Conservation (phyloP, 768 basidiomycete species). For the Arthromyces matolae region DNA sequence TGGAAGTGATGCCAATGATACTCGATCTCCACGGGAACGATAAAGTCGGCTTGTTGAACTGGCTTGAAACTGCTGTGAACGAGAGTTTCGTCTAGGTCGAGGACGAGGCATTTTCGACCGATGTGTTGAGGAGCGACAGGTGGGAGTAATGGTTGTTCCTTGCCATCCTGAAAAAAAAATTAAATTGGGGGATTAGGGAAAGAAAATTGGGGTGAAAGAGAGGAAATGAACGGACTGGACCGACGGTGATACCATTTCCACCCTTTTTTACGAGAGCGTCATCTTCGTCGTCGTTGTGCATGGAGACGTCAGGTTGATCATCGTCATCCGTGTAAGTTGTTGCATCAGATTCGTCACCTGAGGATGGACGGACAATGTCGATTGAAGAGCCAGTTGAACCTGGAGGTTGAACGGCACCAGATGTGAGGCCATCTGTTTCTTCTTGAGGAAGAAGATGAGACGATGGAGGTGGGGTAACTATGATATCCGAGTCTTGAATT, state of each 20-base stretch:
- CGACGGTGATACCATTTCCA: slow-evolving; percentile 91
- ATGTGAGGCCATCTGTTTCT: slow-evolving; percentile 83
- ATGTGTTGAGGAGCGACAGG: slow-evolving; percentile 74
- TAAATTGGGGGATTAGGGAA: background rate
- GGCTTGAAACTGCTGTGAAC: slow-evolving; percentile 99
- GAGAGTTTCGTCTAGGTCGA: slow-evolving; percentile 97
- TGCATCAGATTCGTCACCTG: slow-evolving; percentile 56
- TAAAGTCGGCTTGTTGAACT: slow-evolving; percentile 90
- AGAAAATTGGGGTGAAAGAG: background rate
- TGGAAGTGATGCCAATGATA: slow-evolving; percentile 98
- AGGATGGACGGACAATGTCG: slow-evolving; percentile 31
- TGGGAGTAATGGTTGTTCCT: slow-evolving; percentile 79
- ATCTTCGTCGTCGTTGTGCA: slow-evolving; percentile 83
- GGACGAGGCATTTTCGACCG: slow-evolving; percentile 94
- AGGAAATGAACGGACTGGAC: slow-evolving; percentile 62
- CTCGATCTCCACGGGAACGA: slow-evolving; percentile 98
- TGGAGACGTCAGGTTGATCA: slow-evolving; percentile 40
- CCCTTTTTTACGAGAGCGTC: slow-evolving; percentile 80
- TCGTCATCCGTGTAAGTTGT: slow-evolving; percentile 67
- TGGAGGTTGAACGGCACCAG: slow-evolving; percentile 86
- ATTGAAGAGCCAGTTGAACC: slow-evolving; percentile 63
- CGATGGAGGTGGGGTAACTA: slow-evolving; percentile 34
- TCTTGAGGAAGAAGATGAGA: slow-evolving; percentile 46
- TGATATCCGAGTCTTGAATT: slow-evolving; percentile 19
- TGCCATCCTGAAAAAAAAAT: slow-evolving; percentile 62